phyloP scores from a whole-genome alignment of 176 grass and related monocot species.

The Carex pumila region DNA sequence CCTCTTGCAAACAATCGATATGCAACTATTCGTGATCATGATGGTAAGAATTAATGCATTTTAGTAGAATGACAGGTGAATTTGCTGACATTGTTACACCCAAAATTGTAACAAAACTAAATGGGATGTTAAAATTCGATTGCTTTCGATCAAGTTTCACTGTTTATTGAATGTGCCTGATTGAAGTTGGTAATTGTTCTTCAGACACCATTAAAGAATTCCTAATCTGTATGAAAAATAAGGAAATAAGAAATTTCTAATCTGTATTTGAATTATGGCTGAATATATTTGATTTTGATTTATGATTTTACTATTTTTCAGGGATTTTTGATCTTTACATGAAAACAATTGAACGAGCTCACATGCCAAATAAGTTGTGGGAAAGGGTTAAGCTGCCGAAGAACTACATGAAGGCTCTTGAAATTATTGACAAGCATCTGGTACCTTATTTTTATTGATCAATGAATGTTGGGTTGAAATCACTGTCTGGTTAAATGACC shows the following conservation, averaged over 20 bases:
- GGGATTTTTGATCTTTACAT: slow-evolving; percentile 93
- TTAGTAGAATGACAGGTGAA: no score
- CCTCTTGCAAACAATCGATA: slow-evolving; percentile 92
- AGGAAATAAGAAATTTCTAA: neutral
- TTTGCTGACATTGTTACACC: no score
- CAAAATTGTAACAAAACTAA: neutral
- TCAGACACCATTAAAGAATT: neutral
- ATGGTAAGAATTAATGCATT: slow-evolving; percentile 29
- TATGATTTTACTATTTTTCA: slow-evolving; percentile 23
- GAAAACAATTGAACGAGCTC: slow-evolving; percentile 97
- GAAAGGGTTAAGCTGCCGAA: slow-evolving; percentile 81
- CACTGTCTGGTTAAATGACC: neutral
- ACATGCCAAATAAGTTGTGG: slow-evolving; percentile 89
- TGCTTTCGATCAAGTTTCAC: neutral
- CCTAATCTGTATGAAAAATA: neutral
- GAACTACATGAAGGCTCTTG: slow-evolving; percentile 86
- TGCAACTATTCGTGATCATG: slow-evolving; percentile 77
- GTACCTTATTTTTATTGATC: slow-evolving; percentile 29
- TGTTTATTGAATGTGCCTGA: no score
- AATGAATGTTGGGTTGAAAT: neutral
- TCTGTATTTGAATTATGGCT: neutral
- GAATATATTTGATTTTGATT: neutral
- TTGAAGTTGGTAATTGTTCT: no score
- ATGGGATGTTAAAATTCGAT: neutral
- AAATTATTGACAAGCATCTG: slow-evolving; percentile 73